Percentiles rank a stretch among this genome's conserved stretches.
phyloP scores from a whole-genome alignment of 805 yeast species.

The Cyberlindnera lachancei region DNA sequence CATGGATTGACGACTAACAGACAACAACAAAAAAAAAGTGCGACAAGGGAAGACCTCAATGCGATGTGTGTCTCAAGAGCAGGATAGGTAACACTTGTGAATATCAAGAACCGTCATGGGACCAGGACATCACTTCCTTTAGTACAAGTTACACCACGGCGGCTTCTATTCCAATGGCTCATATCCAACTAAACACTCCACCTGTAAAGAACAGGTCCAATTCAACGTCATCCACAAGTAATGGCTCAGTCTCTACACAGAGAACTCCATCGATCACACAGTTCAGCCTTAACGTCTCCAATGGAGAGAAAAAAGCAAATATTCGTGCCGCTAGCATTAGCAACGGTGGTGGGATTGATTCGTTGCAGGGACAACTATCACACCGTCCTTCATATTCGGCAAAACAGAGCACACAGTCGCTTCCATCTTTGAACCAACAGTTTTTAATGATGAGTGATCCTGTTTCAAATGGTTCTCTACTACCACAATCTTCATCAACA shows the following conservation, averaged over 20 bases:
- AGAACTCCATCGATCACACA: no score
- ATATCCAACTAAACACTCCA: constrained; percentile 8
- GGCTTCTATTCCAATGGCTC: constrained; percentile 21
- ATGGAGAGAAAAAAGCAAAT: no score
- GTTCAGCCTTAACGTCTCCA: no score
- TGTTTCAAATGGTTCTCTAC: no score
- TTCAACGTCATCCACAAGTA: neutral
- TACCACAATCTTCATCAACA: no score
- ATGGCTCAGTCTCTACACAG: neutral
- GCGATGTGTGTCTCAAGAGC: constrained; percentile 43
- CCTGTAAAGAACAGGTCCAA: neutral
- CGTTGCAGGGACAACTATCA: no score
- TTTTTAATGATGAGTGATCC: neutral
- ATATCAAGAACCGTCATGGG: constrained; percentile 53
- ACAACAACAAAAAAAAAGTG: constrained; percentile 17
- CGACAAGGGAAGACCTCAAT: constrained; percentile 43
- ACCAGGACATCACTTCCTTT: constrained; percentile 27
- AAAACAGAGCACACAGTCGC: no score
- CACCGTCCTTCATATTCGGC: no score
- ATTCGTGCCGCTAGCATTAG: no score
- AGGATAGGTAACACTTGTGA: constrained; percentile 41
- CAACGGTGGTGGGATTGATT: no score
- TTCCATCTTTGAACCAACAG: constrained; percentile 1
- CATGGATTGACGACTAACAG: neutral
- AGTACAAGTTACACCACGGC: constrained; percentile 15